Conservation (phyloP, 805 yeast species). For the Yarrowia sp. region DNA sequence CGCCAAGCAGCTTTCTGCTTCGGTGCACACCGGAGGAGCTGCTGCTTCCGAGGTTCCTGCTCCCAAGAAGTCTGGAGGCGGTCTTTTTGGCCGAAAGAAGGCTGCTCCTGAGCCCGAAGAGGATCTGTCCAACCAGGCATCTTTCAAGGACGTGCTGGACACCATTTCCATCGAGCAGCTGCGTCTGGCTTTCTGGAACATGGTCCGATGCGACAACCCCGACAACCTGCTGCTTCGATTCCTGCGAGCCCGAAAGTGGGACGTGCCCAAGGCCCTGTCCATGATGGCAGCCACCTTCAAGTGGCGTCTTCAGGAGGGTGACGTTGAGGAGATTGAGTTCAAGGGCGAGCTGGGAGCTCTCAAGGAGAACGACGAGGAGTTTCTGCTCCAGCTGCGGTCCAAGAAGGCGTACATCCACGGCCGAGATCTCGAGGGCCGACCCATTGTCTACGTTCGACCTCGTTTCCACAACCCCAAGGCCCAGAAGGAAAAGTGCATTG, state of each 20-base stretch:
- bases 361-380: slow-evolving; percentile 44
- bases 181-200: slow-evolving; percentile 53
- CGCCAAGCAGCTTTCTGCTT: slow-evolving; percentile 31
- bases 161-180: slow-evolving; percentile 52
- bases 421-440: slow-evolving; percentile 66
- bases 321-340: slow-evolving; percentile 58
- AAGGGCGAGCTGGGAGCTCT: slow-evolving; percentile 70
- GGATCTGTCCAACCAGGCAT: slow-evolving; percentile 28
- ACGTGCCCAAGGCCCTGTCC: slow-evolving; percentile 58
- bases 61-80: slow-evolving; percentile 32
- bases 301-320: slow-evolving; percentile 66
- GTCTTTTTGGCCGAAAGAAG: slow-evolving; percentile 34
- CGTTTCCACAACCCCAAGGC: slow-evolving; percentile 66
- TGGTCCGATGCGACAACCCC: slow-evolving; percentile 72
- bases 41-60: slow-evolving; percentile 31
- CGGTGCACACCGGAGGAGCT: slow-evolving; percentile 24
- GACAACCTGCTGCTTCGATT: slow-evolving; percentile 76
- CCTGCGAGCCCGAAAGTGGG: slow-evolving; percentile 84
- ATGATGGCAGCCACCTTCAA: slow-evolving; percentile 71
- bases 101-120: slow-evolving; percentile 27
- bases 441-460: slow-evolving; percentile 78
- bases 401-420: slow-evolving; percentile 78
- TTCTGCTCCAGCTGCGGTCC: slow-evolving; percentile 50
- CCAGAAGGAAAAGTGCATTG: slow-evolving; percentile 67
- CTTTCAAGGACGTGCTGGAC: slow-evolving; percentile 49